Base-by-base conservation (phyloP, 345 rosid species). In the Salix exigua region DNA sequence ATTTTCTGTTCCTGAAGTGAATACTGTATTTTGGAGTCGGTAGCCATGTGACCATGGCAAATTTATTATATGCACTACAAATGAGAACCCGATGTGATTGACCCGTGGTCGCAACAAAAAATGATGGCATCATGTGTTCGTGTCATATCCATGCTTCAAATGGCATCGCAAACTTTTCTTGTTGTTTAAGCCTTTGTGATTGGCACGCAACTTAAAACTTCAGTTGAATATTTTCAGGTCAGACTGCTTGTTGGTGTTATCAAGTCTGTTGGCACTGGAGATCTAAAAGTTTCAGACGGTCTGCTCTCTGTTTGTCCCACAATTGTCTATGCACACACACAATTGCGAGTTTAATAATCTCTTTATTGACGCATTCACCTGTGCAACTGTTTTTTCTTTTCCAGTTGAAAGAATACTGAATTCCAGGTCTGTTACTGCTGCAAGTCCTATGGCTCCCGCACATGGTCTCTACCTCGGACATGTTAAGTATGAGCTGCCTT, bases 371-470 rank as follows among this genome's bases (percentile, higher is more conserved):
- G 23, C 28, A 23, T 70, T 8, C 17, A 30, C 51, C 6, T 23
- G 6, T 60, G 51, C 46, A 35, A 70, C 66, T 72, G 38, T 40
- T 63, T 68, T 53, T 55, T 63, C 66, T 53, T 55, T 81, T 73
- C 69, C 91, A 95, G 97, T 88, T 76, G 85, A 81, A 88, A 72
- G 83, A 75, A 93, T 95, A 75, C 78, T 93, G 85, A 63, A 88
- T 44, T 97, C 96, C 2, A 93, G 88, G 85, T 78, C 88, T 8
- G 92, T 91, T 79, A 69, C 81, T 64, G 92, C 91, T 63, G 81
- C 96, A 72, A 89, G 88, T 82, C 94, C 94, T 21, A 90, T 95
- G 99, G 96, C 97, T 60, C 98, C 97, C 25, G 97, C 94, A 5
- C 76, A 83, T 68, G 97, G 97, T 78, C 90, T 94, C 65, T 92